A percentile compares a stretch with the other conserved stretches of the same genome.
These are phyloP conservation scores for Epichloe glyceriae DNA, from an alignment of 2,329 filamentous ascomycete species.

Conservation along the genomic window DNA sequence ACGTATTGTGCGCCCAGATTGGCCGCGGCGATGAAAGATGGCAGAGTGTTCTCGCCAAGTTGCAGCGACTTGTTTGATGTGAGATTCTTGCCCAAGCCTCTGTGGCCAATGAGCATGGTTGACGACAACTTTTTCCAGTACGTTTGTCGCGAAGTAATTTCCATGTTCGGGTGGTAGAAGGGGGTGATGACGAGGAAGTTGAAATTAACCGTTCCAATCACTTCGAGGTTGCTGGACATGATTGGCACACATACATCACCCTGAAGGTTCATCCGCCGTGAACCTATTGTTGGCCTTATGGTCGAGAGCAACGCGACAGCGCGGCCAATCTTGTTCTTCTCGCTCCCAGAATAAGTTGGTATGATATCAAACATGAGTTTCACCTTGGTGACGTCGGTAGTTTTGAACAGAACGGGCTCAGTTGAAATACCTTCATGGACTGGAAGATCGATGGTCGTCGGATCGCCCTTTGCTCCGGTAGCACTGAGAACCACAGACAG, in stretches of 20 bases:
- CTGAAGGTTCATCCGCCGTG: slow-evolving; percentile 80
- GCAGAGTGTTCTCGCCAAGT: slow-evolving; percentile 89
- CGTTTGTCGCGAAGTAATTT: slow-evolving; percentile 76
- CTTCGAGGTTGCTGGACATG: slow-evolving; percentile 68
- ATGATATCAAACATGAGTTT: slow-evolving; percentile 91
- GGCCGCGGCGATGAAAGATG: slow-evolving; percentile 90
- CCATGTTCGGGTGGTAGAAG: slow-evolving; percentile 88
- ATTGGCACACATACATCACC: slow-evolving; percentile 89
- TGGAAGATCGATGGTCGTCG: slow-evolving; percentile 80
- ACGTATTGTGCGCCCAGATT: slow-evolving; percentile 74
- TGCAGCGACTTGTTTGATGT: slow-evolving; percentile 76
- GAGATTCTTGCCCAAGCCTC: slow-evolving; percentile 81
- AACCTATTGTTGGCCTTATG: slow-evolving; percentile 69
- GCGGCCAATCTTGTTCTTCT: slow-evolving; percentile 79
- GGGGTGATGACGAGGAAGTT: slow-evolving; percentile 93
- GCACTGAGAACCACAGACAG: slow-evolving; percentile 85
- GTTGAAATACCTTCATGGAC: slow-evolving; percentile 90
- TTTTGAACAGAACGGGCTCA: slow-evolving; percentile 82
- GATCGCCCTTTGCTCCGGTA: slow-evolving; percentile 70
- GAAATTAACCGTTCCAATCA: slow-evolving; percentile 92
- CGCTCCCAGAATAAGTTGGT: slow-evolving; percentile 82
- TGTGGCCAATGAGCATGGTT: slow-evolving; percentile 66
- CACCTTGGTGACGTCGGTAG: slow-evolving; percentile 64
- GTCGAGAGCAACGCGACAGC: slow-evolving; percentile 79
- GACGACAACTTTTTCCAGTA: slow-evolving; percentile 92